Conservation (phyloP, 345 rosid genomes). For the Combretum micranthum region DNA sequence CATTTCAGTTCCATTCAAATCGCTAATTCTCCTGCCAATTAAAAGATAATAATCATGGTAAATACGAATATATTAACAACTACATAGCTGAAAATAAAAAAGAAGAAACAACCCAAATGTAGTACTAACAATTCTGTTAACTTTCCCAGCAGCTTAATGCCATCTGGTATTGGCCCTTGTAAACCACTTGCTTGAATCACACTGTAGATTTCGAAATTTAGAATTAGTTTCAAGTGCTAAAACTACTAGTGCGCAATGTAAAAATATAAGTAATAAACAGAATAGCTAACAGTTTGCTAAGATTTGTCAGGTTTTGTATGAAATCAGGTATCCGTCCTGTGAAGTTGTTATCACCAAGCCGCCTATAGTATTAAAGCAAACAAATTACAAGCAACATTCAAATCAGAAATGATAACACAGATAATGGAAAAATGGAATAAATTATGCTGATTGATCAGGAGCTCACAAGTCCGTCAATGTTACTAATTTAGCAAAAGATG, state of each 20-base stretch:
- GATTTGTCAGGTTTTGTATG: slow-evolving; percentile 12
- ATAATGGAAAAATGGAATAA: background rate
- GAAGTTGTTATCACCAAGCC: slow-evolving; percentile 18
- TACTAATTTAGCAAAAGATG: slow-evolving; percentile 11
- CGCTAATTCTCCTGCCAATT: slow-evolving; percentile 15
- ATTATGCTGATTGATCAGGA: background rate
- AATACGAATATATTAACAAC: background rate
- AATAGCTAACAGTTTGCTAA: background rate
- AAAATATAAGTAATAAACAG: background rate
- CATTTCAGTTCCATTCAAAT: background rate
- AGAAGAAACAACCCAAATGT: background rate
- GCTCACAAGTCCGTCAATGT: slow-evolving; percentile 4
- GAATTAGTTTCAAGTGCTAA: background rate
- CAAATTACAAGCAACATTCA: background rate
- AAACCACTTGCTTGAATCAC: slow-evolving; percentile 9
- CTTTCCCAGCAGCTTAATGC: background rate
- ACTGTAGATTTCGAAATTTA: background rate
- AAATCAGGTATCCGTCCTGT: slow-evolving; percentile 15
- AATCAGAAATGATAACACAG: background rate
- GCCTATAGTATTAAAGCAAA: background rate
- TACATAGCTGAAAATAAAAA: background rate
- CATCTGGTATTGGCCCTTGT: slow-evolving; percentile 7
- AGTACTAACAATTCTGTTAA: slow-evolving; percentile 3
- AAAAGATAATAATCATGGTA: background rate
- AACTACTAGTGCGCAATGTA: no score